Evolutionary conservation across 2,329 filamentous ascomycete species (phyloP).

Genomic region (Juglanconis sp.): DNA sequence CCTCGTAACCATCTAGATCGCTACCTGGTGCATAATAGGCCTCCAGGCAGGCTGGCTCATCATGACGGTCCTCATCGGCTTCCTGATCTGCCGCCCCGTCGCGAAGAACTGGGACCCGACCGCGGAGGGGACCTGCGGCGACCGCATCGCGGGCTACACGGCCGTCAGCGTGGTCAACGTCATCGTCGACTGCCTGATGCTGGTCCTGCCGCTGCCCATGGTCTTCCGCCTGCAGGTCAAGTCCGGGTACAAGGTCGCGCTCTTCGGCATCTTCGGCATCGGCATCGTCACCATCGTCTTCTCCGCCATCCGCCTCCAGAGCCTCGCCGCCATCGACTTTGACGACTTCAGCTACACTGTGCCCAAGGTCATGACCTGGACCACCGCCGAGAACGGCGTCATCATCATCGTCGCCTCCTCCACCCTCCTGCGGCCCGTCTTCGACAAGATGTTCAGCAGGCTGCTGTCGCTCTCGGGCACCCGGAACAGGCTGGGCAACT

Average conservation of each 20-base stretch:
- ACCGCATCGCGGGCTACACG: constrained; percentile 35
- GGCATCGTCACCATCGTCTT: constrained; percentile 34
- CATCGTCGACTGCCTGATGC: constrained; percentile 35
- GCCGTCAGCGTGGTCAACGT: constrained; percentile 38
- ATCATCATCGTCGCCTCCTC: constrained; percentile 25
- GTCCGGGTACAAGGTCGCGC: constrained; percentile 26
- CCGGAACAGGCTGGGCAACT: not conserved
- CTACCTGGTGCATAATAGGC: constrained; percentile 8
- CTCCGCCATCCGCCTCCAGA: constrained; percentile 22
- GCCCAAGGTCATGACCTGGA: constrained; percentile 23
- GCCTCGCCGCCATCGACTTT: constrained; percentile 22
- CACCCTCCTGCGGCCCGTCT: constrained; percentile 23
- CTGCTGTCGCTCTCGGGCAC: constrained; percentile 17
- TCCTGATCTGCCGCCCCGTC: constrained; percentile 27
- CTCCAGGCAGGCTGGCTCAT: constrained; percentile 13
- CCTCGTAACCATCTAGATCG: too few relatives aligned
- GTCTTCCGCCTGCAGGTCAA: constrained; percentile 34
- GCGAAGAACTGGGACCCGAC: constrained; percentile 24
- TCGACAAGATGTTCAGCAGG: constrained; percentile 22
- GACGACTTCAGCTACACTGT: constrained; percentile 24
- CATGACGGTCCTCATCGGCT: constrained; percentile 14
- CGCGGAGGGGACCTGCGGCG: constrained; percentile 31
- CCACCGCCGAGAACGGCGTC: constrained; percentile 24
- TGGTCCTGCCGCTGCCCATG: constrained; percentile 34
- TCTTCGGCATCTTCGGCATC: constrained; percentile 27